Evolutionary conservation across 2,329 filamentous ascomycete species (phyloP), one percentile per base, ranked within the genome.

Genomic region (Pseudogymnoascus sp.): DNA sequence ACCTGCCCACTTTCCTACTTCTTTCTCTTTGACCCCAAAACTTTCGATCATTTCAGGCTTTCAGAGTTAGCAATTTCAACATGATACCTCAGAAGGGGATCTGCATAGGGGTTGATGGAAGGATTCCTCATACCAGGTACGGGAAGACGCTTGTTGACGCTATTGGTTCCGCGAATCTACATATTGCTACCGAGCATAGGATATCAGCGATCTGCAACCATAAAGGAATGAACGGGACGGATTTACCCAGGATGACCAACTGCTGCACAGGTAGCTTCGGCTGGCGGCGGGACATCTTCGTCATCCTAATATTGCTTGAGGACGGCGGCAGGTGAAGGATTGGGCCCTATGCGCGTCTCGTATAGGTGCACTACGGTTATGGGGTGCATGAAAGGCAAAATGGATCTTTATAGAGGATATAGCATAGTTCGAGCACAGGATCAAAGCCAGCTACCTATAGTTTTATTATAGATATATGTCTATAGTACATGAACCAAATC

Each of bases 21-120:
- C 79, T 65, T 87, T 82, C 65, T 84, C 80, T 6, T 82, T 78
- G 13, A 95, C 77, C 8, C 87, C 84, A 64, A 95, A 90, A 70
- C 84, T 86, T 66, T 85, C 81, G 60, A 95, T 88, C 88, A 95
- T 94, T 73, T 92, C 88, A 9, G 88, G 88, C 64, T 86, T 78
- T 52, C 13, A 7, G 30, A 12, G 45, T 52, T 52, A 52, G 45
- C 45, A 30, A 19, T 28, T n/a, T 19, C 5, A 30, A n/a, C n/a
- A 52, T 7, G 5, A 18, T 19, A 18, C 26, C 18, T 61, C 26
- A 41, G 33, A 19, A 52, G 28, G 52, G 18, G 30, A 34, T 34
- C 7, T 5, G 26, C 58, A 37, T 19, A 57, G 26, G n/a, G 13
- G 6, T 15, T 34, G 26, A 33, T 34, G 23, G 19, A 52, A 39